These are phyloP conservation scores for Cyberlindnera xishuangbannaensis DNA, from an alignment of 805 yeast genomes.

Conservation along the genomic window DNA sequence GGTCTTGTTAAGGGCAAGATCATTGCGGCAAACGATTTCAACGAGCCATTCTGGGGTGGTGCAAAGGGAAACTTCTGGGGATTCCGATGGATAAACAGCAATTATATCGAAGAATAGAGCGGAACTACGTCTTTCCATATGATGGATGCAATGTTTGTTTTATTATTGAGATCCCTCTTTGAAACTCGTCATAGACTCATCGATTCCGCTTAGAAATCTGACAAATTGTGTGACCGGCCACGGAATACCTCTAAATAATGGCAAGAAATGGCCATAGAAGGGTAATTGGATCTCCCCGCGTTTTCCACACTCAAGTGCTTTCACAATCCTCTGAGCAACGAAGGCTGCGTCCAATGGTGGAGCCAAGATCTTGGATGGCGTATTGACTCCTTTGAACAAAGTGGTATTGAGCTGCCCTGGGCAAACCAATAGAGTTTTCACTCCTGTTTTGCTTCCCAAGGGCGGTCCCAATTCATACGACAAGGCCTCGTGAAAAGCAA, in stretches of 20 bases:
- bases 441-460: conserved; percentile 38
- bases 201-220: conserved; percentile 40
- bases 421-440: conserved; percentile 70
- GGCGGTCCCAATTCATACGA: conserved; percentile 58
- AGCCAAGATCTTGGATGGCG: conserved; percentile 74
- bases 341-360: conserved; percentile 70
- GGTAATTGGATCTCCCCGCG: conserved; percentile 72
- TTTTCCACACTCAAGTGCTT: conserved; percentile 52
- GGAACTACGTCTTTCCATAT: too few relatives aligned
- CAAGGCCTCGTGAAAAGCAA: conserved; percentile 79
- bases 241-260: conserved; percentile 65
- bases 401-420: conserved; percentile 82
- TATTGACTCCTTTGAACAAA: conserved; percentile 66
- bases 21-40: conserved; percentile 59
- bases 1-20: conserved; percentile 85
- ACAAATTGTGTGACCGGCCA: conserved; percentile 50
- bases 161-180: conserved; percentile 1
- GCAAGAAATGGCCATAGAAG: conserved; percentile 68
- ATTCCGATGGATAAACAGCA: conserved; percentile 51
- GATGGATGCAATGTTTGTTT: too few relatives aligned
- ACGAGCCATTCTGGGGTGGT: conserved; percentile 38
- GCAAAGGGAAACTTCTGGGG: conserved; percentile 38
- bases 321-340: conserved; percentile 55
- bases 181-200: conserved; percentile 32
- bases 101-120: conserved; percentile 34